A percentile compares a stretch with the other conserved stretches of the same genome.
Evolutionary conservation across 1,284 basidiomycete genomes (phyloP).

Genomic region (Ceratobasidium sp.): DNA sequence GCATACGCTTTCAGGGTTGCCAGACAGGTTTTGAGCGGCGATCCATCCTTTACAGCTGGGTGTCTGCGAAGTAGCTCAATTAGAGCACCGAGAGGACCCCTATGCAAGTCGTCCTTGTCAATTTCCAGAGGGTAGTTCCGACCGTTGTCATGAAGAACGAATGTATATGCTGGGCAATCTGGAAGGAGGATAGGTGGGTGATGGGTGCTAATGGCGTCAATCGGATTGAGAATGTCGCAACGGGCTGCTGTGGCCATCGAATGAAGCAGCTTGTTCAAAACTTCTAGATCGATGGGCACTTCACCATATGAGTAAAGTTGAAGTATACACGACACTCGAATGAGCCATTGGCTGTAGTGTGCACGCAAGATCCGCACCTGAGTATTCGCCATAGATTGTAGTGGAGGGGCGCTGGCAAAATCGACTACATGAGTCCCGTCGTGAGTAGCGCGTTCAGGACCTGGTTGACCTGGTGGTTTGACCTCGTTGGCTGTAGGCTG

Average conservation of each 20-base stretch:
- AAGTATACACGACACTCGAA: too few relatives aligned
- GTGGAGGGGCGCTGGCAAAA: too few relatives aligned
- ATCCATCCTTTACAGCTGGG: not conserved
- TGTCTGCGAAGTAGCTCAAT: not conserved
- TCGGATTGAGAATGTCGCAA: not conserved
- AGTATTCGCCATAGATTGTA: too few relatives aligned
- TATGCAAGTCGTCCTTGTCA: not conserved
- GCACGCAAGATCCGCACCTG: not conserved
- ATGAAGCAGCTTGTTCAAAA: not conserved
- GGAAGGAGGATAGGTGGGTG: not conserved
- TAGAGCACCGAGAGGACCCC: not conserved
- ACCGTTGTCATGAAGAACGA: not conserved
- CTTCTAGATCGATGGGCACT: not conserved
- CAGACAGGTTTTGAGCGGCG: not conserved
- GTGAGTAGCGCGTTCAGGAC: too few relatives aligned
- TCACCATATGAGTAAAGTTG: not conserved
- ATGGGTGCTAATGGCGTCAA: not conserved
- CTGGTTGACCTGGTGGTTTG: too few relatives aligned
- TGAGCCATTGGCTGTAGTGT: constrained; percentile 1
- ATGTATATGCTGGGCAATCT: not conserved
- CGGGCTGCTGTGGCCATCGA: not conserved
- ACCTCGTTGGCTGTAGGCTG: too few relatives aligned
- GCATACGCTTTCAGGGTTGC: not conserved
- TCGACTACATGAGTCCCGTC: too few relatives aligned
- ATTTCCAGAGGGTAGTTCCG: too few relatives aligned